These are phyloP conservation scores for Musa itinerans DNA, from an alignment of 176 grass and related monocot genomes.

Conservation along the genomic window DNA sequence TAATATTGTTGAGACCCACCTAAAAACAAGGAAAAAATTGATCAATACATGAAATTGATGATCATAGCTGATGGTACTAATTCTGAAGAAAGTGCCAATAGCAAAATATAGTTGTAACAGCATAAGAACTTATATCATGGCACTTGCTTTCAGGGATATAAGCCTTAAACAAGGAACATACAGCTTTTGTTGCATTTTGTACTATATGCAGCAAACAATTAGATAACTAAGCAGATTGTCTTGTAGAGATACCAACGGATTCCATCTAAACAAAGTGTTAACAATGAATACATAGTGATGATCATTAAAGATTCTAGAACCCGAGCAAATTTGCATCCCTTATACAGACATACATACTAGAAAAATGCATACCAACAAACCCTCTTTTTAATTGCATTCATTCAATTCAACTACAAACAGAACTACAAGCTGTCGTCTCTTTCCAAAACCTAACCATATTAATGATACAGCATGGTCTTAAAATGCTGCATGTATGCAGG, in stretches of 20 bases:
- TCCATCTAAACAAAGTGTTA: background rate
- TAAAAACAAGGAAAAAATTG: conserved; percentile 28
- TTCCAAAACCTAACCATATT: background rate
- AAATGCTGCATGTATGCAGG: background rate
- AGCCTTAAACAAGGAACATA: background rate
- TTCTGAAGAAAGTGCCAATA: background rate
- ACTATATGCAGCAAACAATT: background rate
- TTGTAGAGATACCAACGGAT: too few relatives aligned
- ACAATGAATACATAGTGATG: background rate
- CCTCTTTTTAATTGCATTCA: background rate
- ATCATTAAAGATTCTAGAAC: background rate
- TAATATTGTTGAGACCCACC: conserved; percentile 99
- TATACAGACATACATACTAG: background rate
- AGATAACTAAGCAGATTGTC: background rate
- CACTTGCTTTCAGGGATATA: background rate
- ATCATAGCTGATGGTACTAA: background rate
- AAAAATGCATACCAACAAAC: background rate
- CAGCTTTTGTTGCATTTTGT: background rate
- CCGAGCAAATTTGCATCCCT: background rate
- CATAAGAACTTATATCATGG: background rate
- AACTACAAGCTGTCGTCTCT: too few relatives aligned
- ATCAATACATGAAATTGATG: background rate
- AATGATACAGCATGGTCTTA: background rate
- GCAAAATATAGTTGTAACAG: background rate
- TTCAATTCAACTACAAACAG: background rate